Base-by-base conservation (phyloP, 805 yeast genomes). In the Wickerhamomyces strasburgensis region DNA sequence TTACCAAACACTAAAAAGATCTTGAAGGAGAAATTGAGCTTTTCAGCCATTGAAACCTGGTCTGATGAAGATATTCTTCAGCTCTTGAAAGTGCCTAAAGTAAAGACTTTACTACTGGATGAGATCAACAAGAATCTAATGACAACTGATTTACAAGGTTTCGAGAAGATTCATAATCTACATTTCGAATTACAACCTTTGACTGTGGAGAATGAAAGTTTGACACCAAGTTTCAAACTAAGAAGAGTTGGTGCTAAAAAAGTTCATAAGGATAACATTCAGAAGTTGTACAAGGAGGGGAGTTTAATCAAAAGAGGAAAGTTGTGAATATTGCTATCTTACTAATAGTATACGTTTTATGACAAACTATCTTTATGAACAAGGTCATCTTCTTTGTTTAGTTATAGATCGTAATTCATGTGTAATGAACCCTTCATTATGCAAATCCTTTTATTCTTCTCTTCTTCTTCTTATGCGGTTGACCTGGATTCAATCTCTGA, bases 151-250 rank as follows among this genome's bases (percentile, higher is more conserved):
- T 29, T 45, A 4, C 42, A 72, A 50, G 84, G 85, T 1, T 80
- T 73, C 52, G 88, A 80, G 56, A 74, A 70, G 41, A 39, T 81
- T 17, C 76, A 74, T 52, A 80, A 81, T 47, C 44, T 77, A 25
- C 54, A 59, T 30, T 60, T 79, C 26, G 74, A 62, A n/a, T 34
- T 73, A 26, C 83, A 78, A 44, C 84, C 86, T 8, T 61, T 80
- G 41, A 74, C 64, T 14, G 57, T 77, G 11, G 80, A 71, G 37
- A 74, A 77, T 43, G 79, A 75, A 33, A 69, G 74, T 4, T 55
- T 81, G 27, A 82, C 90, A 4, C 88, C 88, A 25, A 80, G 86
- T 6, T 52, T 73, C 42, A 75, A 75, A 53, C 57, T 75, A 37
- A 74, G 73, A 54, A 61, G 84, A 36, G 59, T 68, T 2, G 61